A percentile compares a stretch with the other conserved stretches of the same genome.
Conservation (phyloP, 352 stramenopile genomes). For the Pseudoperonospora humuli region DNA sequence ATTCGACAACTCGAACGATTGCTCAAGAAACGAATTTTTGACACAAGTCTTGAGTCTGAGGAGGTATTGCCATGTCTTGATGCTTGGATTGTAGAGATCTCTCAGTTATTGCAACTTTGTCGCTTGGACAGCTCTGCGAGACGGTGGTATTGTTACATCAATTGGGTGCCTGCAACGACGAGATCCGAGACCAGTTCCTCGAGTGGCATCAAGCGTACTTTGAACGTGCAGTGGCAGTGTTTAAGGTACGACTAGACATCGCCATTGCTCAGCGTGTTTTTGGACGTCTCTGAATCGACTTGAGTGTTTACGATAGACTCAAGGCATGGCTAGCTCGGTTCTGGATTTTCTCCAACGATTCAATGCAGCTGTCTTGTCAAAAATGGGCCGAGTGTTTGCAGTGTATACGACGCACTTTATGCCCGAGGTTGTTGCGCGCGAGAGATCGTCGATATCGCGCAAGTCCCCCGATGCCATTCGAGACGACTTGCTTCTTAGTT, state of each 20-base stretch:
- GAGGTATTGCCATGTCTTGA: constrained; percentile 27
- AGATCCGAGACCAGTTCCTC: constrained; percentile 79
- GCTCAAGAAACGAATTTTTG: constrained; percentile 48
- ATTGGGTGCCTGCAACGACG: constrained; percentile 56
- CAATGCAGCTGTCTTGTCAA: constrained; percentile 40
- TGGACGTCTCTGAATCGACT: background rate
- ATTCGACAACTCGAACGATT: constrained; percentile 65
- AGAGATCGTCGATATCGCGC: constrained; percentile 26
- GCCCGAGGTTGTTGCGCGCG: constrained; percentile 35
- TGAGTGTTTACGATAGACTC: constrained; percentile 11
- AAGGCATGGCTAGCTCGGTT: constrained; percentile 34
- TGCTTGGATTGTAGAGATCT: background rate
- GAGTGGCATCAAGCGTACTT: constrained; percentile 79
- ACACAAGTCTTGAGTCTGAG: constrained; percentile 33
- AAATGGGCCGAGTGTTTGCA: constrained; percentile 47
- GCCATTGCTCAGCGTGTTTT: background rate
- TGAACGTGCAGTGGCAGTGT: constrained; percentile 37
- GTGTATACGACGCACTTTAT: constrained; percentile 66
- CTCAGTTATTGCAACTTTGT: background rate
- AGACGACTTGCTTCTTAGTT: constrained; percentile 62
- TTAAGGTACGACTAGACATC: constrained; percentile 27
- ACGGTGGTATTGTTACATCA: constrained; percentile 53
- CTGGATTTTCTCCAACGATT: constrained; percentile 49
- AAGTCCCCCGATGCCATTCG: constrained; percentile 37
- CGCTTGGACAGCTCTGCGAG: constrained; percentile 41